Conservation (phyloP, 495 filamentous ascomycete genomes). For the Hypomontagnella submonticulosa region DNA sequence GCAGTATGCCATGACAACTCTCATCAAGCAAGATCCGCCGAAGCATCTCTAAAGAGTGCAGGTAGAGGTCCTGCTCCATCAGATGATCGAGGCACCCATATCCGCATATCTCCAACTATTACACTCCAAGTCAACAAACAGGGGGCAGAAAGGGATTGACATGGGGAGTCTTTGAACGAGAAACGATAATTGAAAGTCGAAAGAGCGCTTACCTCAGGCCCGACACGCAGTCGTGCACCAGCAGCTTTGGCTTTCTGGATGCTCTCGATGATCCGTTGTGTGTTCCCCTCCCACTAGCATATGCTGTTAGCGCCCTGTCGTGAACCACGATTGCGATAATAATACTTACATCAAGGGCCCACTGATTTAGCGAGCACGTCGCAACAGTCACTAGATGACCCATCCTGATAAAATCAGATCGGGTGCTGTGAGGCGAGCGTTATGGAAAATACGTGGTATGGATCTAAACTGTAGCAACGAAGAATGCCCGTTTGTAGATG, state of each 20-base stretch:
- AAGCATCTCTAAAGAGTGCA: conserved; percentile 80
- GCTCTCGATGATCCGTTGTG: conserved; percentile 77
- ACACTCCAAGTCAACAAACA: conserved; percentile 8
- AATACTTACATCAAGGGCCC: conserved; percentile 80
- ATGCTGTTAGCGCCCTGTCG: conserved; percentile 53
- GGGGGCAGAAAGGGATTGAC: background rate
- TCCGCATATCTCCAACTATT: conserved; percentile 61
- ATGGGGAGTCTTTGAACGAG: background rate
- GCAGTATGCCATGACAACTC: conserved; percentile 77
- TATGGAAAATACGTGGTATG: too few species aligned
- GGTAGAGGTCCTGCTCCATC: conserved; percentile 68
- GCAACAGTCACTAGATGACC: conserved; percentile 57
- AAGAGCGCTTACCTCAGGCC: conserved; percentile 59
- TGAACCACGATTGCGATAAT: conserved; percentile 65
- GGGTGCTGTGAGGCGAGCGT: too few species aligned
- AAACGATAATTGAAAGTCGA: background rate
- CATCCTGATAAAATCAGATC: conserved; percentile 23
- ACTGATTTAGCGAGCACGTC: conserved; percentile 65
- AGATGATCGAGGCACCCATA: conserved; percentile 82
- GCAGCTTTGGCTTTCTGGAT: conserved; percentile 76
- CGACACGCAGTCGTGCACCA: conserved; percentile 77
- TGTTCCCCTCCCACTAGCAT: conserved; percentile 74
- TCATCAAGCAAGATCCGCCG: conserved; percentile 70
- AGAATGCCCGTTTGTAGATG: too few species aligned
- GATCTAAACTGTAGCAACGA: too few species aligned